These are phyloP conservation scores for Dimargaris cristalligena DNA, from an alignment of 192 early-diverging fungal genomes.

Conservation along the genomic window DNA sequence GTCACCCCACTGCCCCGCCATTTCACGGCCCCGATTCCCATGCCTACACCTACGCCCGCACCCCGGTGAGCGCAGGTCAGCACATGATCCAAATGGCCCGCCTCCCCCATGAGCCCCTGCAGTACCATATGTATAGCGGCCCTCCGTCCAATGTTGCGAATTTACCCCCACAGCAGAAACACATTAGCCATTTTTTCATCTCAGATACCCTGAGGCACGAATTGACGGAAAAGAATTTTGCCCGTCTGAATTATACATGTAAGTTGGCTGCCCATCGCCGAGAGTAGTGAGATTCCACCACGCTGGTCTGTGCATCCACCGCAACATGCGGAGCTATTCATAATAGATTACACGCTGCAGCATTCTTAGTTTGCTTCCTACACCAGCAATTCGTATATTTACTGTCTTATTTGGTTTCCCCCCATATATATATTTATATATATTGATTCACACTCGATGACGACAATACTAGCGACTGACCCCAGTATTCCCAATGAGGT, in stretches of 20 bases:
- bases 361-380: too few relatives aligned
- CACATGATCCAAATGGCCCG: conserved; percentile 17
- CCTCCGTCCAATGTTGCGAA: conserved; percentile 53
- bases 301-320: too few relatives aligned
- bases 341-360: too few relatives aligned
- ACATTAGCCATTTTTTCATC: conserved; percentile 72
- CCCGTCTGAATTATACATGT: conserved; percentile 13
- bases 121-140: conserved; percentile 64
- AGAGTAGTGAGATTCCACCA: too few relatives aligned
- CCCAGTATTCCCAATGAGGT: conserved; percentile 57
- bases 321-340: too few relatives aligned
- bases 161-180: conserved; percentile 53
- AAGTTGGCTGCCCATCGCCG: too few relatives aligned
- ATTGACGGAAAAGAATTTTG: conserved; percentile 52
- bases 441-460: too few relatives aligned
- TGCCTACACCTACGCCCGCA: not conserved
- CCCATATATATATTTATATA: too few relatives aligned
- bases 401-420: too few relatives aligned
- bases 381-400: too few relatives aligned
- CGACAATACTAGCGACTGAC: conserved; percentile 28
- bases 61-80: not conserved
- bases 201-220: conserved; percentile 68
- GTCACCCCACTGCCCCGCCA: not conserved
- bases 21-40: not conserved
- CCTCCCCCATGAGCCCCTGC: conserved; percentile 30